These are phyloP conservation scores for Candida neerlandica DNA, from an alignment of 1,139 yeast genomes.

Conservation along the genomic window DNA sequence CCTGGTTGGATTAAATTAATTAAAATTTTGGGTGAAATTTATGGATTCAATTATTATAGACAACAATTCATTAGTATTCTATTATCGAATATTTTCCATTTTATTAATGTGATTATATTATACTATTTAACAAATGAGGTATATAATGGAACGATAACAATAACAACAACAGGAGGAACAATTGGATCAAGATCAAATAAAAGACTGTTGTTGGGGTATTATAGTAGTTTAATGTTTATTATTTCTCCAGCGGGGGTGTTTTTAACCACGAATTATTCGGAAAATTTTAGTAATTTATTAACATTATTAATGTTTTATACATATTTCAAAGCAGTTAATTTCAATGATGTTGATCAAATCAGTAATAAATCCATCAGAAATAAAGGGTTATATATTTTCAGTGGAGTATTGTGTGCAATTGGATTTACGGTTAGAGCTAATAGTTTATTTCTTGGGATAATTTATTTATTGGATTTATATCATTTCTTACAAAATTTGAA, in stretches of 20 bases:
- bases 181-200: conserved; percentile 9
- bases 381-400: conserved; percentile 38
- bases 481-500: conserved; percentile 21
- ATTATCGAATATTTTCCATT: conserved; percentile 57
- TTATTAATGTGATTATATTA: conserved; percentile 49
- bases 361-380: conserved; percentile 19
- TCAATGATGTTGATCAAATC: conserved; percentile 19
- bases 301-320: conserved; percentile 61
- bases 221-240: conserved; percentile 51
- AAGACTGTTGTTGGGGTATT: conserved; percentile 26
- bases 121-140: conserved; percentile 46
- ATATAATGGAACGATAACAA: no score
- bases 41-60: conserved; percentile 36
- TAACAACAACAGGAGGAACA: conserved; percentile 23
- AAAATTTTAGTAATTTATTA: conserved; percentile 68
- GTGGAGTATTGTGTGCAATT: conserved; percentile 62
- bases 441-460: conserved; percentile 68
- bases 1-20: conserved; percentile 71
- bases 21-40: conserved; percentile 18
- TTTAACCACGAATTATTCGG: conserved; percentile 75
- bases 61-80: conserved; percentile 47
- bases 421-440: conserved; percentile 75
- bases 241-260: conserved; percentile 84
- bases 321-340: conserved; percentile 43
- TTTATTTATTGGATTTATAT: conserved; percentile 61